Conservation (phyloP, 2,329 filamentous ascomycete species). For the Colletotrichum ledebouriae region DNA sequence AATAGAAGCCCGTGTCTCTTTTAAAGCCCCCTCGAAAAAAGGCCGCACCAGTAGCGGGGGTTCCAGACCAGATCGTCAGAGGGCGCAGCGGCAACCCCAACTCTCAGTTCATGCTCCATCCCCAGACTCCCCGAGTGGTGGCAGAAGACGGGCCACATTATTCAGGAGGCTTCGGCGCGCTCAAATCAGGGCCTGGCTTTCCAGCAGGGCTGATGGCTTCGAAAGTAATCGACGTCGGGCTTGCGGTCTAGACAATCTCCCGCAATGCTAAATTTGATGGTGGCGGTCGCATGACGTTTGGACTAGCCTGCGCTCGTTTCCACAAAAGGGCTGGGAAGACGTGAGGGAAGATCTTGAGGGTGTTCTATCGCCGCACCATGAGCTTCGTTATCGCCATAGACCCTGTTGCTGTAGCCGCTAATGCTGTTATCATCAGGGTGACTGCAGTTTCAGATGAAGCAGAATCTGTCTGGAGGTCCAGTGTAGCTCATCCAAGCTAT, state of each 20-base stretch:
- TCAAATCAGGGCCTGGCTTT: conserved; percentile 8
- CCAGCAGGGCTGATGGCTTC: conserved; percentile 22
- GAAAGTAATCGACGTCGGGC: neutral
- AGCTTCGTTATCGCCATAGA: neutral
- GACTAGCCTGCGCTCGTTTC: conserved; percentile 15
- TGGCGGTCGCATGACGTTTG: conserved; percentile 30
- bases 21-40: neutral
- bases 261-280: conserved; percentile 16
- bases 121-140: neutral
- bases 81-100: conserved; percentile 31
- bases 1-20: conserved; percentile 6
- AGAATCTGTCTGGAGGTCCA: conserved; percentile 21
- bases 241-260: conserved; percentile 22
- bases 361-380: neutral
- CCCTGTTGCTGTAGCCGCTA: neutral
- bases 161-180: neutral
- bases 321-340: conserved; percentile 1
- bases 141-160: neutral
- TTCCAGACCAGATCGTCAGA: conserved; percentile 28
- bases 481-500: conserved; percentile 28
- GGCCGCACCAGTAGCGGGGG: neutral
- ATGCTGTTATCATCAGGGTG: neutral
- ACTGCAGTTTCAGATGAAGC: conserved; percentile 29
- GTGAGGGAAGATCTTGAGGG: neutral
- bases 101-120: conserved; percentile 21